Evolutionary conservation across 257 asterid species (phyloP).

Genomic region (Primulina huaijiensis): DNA sequence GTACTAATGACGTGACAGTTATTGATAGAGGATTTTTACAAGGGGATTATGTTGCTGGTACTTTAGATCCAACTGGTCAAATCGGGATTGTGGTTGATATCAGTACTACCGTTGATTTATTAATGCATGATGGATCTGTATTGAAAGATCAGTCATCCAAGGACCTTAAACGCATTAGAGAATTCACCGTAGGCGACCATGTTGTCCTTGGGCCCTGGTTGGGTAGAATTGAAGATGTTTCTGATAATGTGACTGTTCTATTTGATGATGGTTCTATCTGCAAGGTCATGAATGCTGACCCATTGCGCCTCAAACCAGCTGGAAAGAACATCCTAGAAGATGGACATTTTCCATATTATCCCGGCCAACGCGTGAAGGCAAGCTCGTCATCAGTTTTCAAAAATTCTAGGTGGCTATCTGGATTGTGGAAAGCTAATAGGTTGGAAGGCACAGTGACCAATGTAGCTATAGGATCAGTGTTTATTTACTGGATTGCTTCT

Average conservation of each 20-base stretch:
- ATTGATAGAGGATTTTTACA: constrained; percentile 87
- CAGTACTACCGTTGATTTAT: constrained; percentile 59
- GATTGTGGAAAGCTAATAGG: constrained; percentile 87
- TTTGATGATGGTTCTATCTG: constrained; percentile 96
- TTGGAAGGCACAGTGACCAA: constrained; percentile 88
- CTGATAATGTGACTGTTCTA: constrained; percentile 85
- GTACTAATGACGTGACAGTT: constrained; percentile 53
- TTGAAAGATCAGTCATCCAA: constrained; percentile 50
- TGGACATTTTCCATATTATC: constrained; percentile 92
- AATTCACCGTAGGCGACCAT: constrained; percentile 86
- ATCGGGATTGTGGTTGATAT: constrained; percentile 90
- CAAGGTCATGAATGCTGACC: constrained; percentile 89
- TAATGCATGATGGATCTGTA: constrained; percentile 61
- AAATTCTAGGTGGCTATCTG: constrained; percentile 93
- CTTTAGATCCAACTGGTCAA: constrained; percentile 90
- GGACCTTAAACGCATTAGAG: constrained; percentile 72
- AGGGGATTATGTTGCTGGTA: constrained; percentile 93
- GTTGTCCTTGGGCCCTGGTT: constrained; percentile 98
- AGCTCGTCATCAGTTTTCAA: constrained; percentile 89
- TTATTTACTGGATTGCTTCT: constrained; percentile 93
- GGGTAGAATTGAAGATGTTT: constrained; percentile 88
- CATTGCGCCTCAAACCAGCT: constrained; percentile 73
- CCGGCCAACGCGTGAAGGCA: constrained; percentile 94
- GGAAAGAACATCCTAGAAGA: constrained; percentile 77
- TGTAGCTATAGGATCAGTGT: constrained; percentile 91